Base-by-base conservation (phyloP, 805 yeast genomes). In the Candida sphagnicola region DNA sequence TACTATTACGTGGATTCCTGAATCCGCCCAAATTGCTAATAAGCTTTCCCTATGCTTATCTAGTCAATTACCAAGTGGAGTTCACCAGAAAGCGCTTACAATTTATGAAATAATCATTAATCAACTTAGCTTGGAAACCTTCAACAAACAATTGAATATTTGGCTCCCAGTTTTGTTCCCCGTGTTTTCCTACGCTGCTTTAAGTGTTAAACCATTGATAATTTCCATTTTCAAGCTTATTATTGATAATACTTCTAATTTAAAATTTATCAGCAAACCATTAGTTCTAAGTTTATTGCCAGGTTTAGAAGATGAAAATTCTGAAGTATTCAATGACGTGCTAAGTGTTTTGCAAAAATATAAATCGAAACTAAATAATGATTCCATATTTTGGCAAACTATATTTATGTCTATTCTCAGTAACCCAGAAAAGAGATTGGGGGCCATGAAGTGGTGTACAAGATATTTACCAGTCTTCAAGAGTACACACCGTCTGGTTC, bases 81-180 rank as follows among this genome's bases (percentile, higher is more conserved):
- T 93, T 0, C 99, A 93, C 57, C 85, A 84, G 48, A 93, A 88
- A 54, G 75, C 96, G 0, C 61, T 93, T 29, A 87, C 82, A 40
- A 77, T 90, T 1, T 93, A 90, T 57, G 78, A 75, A 16, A 65
- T 68, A 38, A 75, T 91, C 2, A 87, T 93, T 62, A 71, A 70
- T 26, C 74, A 78, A 21, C 61, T 91, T 25, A 82, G 84, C 1
- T 53, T 59, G 0, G 78, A 74, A 4, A 62, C 74, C 4, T 62
- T 86, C 25, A 75, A 82, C 31, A 44, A 62, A 8, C 75, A 78
- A 40, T 66, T 85, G n/a, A 67, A 73, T 29, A 62, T 82, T 2
- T 93, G 99, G 99, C 68, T 91, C 2, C 95, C 97, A 0, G 97
- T 98, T 0, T 59, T 93, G n/a, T 65, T 93, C 6, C 96, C 98